Evolutionary conservation across 1,284 basidiomycete genomes (phyloP), one percentile per base, ranked within the genome.

Genomic region (Sphaerobolus stellatus): DNA sequence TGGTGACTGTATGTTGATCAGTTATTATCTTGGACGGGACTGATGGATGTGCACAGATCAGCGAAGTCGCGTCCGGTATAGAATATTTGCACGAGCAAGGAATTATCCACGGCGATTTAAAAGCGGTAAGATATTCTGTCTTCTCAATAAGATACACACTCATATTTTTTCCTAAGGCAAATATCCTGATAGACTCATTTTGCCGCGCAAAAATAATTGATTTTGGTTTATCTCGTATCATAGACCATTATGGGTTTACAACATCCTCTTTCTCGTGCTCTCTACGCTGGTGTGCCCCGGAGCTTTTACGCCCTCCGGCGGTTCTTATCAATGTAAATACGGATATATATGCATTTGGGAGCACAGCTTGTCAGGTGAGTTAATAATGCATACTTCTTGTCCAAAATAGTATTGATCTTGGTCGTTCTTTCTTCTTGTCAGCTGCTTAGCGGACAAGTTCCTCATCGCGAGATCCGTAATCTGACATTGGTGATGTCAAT

Each of bases 71-170:
- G 13, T 20, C n/a, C 14, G 68, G 64, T 1, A 56, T 71, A 9
- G 27, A 63, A 7, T 62, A 59, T 24, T 58, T 71, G 11, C 69
- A 71, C 38, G 22, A 51, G 1, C 43, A 57, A 5, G 62, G 60
- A 1, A 63, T 67, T 54, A 61, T 69, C 0, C 68, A 65, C 62
- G 79, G 80, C 28, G 83, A 85, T 64, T 64, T 88, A 50, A 86
- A 86, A 54, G 52, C 20, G 13, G 52, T 54, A 20, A 18, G 52
- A 29, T 20, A 24, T 3, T 24, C 22, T 25, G 4, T 33, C 43
- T 13, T 7, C 20, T 25, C 8, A 8, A 13, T 20, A 13, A 13
- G 18, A 18, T 8, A 38, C 31, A 13, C 22, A 27, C 48, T 13
- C n/a, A 11, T 50, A 16, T 50, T 18, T 27, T n/a, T 8, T 16